phyloP scores from a whole-genome alignment of 129 eudicot species.

The Escallonia rubra region DNA sequence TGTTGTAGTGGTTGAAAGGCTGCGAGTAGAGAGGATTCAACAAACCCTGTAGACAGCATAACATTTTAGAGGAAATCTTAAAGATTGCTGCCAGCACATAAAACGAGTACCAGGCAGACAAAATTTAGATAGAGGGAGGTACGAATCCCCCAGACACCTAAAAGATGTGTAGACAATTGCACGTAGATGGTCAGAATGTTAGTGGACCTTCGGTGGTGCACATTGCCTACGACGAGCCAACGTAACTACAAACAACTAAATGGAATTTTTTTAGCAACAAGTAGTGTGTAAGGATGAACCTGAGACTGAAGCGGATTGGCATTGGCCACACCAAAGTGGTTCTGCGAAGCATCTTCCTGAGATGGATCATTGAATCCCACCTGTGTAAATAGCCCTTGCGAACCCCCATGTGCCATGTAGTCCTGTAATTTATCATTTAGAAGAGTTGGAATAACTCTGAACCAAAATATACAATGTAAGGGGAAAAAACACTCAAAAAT shows the following conservation, averaged over 20 bases:
- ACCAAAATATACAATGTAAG: too few species aligned
- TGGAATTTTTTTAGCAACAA: background rate
- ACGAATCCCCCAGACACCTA: too few species aligned
- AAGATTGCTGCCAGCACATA: background rate
- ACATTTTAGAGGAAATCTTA: background rate
- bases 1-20: conserved; percentile 66
- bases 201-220: background rate
- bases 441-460: background rate
- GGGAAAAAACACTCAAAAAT: too few species aligned
- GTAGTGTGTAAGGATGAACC: conserved; percentile 28
- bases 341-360: conserved; percentile 75
- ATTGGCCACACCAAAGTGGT: conserved; percentile 55
- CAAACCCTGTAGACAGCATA: conserved; percentile 36
- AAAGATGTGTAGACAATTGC: too few species aligned
- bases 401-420: conserved; percentile 76
- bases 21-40: conserved; percentile 89
- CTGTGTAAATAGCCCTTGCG: conserved; percentile 89
- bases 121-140: too few species aligned
- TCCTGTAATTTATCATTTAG: conserved; percentile 37
- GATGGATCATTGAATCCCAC: conserved; percentile 72
- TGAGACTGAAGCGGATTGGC: conserved; percentile 71
- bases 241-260: background rate
- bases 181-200: too few species aligned
- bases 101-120: background rate
- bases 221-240: background rate